Evolutionary conservation across 352 stramenopile genomes (phyloP).

Genomic region (Phytophthora boehmeriae): DNA sequence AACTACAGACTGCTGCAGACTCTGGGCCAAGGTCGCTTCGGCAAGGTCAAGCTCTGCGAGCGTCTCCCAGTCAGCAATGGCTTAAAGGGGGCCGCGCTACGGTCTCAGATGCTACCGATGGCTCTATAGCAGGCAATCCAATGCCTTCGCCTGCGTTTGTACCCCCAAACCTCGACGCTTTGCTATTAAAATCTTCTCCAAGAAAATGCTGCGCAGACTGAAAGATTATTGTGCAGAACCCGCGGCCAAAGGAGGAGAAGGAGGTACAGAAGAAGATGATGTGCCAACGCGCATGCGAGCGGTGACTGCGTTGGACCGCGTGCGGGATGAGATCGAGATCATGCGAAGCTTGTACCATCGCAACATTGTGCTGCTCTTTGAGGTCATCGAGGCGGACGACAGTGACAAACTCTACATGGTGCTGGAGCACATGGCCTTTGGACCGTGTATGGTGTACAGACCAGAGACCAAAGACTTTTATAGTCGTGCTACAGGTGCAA

Average conservation of each 20-base stretch:
- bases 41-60: conserved; percentile 87
- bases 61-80: conserved; percentile 35
- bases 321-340: conserved; percentile 86
- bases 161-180: conserved; percentile 52
- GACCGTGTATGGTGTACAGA: conserved; percentile 84
- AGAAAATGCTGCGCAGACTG: conserved; percentile 70
- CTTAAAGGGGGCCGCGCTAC: conserved; percentile 1
- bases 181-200: conserved; percentile 88
- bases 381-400: conserved; percentile 85
- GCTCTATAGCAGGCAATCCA: conserved; percentile 2
- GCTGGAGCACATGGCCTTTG: conserved; percentile 85
- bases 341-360: conserved; percentile 90
- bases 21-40: conserved; percentile 80
- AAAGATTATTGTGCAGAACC: conserved; percentile 75
- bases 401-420: conserved; percentile 88
- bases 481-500: conserved; percentile 57
- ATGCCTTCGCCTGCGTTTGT: conserved; percentile 23
- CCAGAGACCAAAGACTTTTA: conserved; percentile 72
- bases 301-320: conserved; percentile 80
- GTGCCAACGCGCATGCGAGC: conserved; percentile 56
- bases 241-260: not conserved
- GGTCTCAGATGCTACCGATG: conserved; percentile 1
- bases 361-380: conserved; percentile 91
- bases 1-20: conserved; percentile 79
- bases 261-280: conserved; percentile 3